A percentile compares a stretch with the other conserved stretches of the same genome.
Evolutionary conservation across 352 stramenopile genomes (phyloP).

Genomic region (Pythium volutum): DNA sequence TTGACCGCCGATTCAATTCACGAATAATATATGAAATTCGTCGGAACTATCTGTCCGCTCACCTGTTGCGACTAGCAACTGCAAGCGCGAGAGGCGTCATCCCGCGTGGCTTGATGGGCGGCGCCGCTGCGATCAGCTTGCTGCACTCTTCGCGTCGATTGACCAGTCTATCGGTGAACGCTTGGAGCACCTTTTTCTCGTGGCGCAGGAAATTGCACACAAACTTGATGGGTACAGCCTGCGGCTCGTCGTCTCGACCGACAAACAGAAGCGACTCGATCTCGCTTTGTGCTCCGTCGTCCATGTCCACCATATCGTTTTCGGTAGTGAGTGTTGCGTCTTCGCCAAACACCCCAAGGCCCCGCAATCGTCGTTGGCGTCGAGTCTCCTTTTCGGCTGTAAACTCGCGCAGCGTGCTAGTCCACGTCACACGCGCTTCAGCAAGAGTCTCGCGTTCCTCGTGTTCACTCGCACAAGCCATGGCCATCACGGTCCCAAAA

Average conservation of each 20-base stretch:
- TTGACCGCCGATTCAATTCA: no score
- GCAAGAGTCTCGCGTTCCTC: constrained; percentile 37
- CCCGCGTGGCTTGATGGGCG: constrained; percentile 1
- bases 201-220: constrained; percentile 32
- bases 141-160: constrained; percentile 45
- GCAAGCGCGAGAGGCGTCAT: neutral
- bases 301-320: neutral
- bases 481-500: constrained; percentile 30
- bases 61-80: neutral
- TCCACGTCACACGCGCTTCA: constrained; percentile 27
- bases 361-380: constrained; percentile 19
- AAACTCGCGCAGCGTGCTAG: constrained; percentile 16
- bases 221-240: constrained; percentile 37
- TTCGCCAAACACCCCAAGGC: neutral
- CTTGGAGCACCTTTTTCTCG: constrained; percentile 33
- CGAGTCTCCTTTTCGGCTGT: constrained; percentile 19
- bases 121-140: neutral
- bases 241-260: constrained; percentile 25
- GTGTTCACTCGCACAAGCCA: constrained; percentile 41
- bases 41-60: neutral
- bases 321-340: constrained; percentile 6
- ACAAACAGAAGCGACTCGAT: constrained; percentile 32
- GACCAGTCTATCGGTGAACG: constrained; percentile 52
- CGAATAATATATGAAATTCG: constrained; percentile 1
- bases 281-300: constrained; percentile 27